A percentile compares a stretch with the other conserved stretches of the same genome.
Conservation (phyloP, 2,329 filamentous ascomycete species). For the Fusarium sp. region DNA sequence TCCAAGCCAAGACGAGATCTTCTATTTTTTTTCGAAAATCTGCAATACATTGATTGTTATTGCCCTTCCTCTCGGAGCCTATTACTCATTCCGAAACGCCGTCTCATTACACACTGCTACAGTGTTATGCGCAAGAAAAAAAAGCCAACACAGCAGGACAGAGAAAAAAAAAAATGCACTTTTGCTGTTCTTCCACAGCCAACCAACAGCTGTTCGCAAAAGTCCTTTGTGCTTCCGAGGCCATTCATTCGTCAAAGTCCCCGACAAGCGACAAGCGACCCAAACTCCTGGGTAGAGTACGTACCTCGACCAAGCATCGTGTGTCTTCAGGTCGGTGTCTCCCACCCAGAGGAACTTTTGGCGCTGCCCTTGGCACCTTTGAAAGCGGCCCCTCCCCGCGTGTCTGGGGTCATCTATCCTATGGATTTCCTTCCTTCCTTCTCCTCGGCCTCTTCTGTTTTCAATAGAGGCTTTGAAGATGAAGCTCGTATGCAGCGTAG, state of each 20-base stretch:
- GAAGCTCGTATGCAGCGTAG: neutral
- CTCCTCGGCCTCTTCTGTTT: conserved; percentile 23
- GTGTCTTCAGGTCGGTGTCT: neutral
- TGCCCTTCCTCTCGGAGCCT: neutral
- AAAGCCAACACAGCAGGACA: neutral
- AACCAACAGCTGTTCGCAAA: conserved; percentile 5
- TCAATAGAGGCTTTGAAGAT: neutral
- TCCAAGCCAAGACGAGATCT: conserved; percentile 2
- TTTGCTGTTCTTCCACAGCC: neutral
- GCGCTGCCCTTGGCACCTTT: conserved; percentile 43
- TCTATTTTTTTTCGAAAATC: neutral
- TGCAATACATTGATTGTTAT: neutral
- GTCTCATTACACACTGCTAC: neutral
- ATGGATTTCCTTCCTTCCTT: neutral
- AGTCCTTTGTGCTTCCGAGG: conserved; percentile 4
- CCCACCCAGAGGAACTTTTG: conserved; percentile 42
- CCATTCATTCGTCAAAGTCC: conserved; percentile 21
- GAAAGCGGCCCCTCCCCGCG: conserved; percentile 35
- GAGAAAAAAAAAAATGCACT: conserved; percentile 1
- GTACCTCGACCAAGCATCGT: conserved; percentile 6
- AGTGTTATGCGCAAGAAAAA: neutral
- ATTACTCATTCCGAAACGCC: conserved; percentile 24
- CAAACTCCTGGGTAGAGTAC: conserved; percentile 29
- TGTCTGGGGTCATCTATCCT: conserved; percentile 20
- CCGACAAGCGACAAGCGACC: conserved; percentile 17